A percentile compares a stretch with the other conserved stretches of the same genome.
Evolutionary conservation across 805 yeast species (phyloP).

Genomic region (Wickerhamomyces chambardii): DNA sequence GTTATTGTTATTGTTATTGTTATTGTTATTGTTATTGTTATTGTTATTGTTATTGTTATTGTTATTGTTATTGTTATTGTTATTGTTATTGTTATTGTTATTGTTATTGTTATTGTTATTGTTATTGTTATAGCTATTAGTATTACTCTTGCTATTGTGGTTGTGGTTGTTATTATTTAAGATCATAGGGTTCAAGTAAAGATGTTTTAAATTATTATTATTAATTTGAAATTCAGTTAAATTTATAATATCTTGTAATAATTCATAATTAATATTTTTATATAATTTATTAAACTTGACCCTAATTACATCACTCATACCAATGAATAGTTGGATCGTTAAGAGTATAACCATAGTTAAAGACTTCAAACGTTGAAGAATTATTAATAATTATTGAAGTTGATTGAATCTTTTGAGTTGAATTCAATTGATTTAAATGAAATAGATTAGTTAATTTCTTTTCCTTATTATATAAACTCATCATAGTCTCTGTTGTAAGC

Average conservation of each 20-base stretch:
- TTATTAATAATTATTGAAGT: slow-evolving; percentile 6
- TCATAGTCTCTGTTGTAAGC: background rate
- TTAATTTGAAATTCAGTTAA: background rate
- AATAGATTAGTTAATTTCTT: slow-evolving; percentile 7
- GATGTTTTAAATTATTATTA: background rate
- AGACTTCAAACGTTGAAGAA: slow-evolving; percentile 1
- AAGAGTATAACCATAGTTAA: slow-evolving; percentile 11
- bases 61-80: too few relatives aligned
- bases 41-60: too few relatives aligned
- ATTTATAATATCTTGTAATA: background rate
- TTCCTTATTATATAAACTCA: slow-evolving; percentile 1
- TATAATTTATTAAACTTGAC: background rate
- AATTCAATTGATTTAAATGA: slow-evolving; percentile 5
- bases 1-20: too few relatives aligned
- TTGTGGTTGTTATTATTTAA: background rate
- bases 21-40: too few relatives aligned
- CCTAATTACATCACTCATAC: slow-evolving; percentile 21
- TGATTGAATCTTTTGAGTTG: slow-evolving; percentile 2
- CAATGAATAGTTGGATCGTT: slow-evolving; percentile 15
- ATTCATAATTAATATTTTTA: background rate
- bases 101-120: too few relatives aligned
- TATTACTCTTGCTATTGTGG: background rate
- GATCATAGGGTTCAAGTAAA: background rate
- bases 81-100: too few relatives aligned
- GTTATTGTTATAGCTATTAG: too few relatives aligned